Base-by-base conservation (phyloP, 169 alveolate species). In the Eimeria falciformis region DNA sequence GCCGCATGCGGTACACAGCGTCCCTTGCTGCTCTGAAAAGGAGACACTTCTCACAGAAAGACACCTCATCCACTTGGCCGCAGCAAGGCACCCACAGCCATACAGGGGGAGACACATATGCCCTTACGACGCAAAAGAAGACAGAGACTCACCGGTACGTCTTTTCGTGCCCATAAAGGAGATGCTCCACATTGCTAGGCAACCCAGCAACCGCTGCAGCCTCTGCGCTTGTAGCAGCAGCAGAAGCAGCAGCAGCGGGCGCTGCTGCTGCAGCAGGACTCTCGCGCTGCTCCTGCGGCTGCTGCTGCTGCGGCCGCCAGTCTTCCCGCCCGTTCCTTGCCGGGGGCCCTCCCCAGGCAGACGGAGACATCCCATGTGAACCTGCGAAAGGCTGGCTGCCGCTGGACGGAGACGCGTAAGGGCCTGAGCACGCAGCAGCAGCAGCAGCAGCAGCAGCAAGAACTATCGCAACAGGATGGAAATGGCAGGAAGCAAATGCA, bases 261-360 rank as follows among this genome's bases (percentile, higher is more conserved):
- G 17, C 62, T 50, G 75, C 75, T 62, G 33, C 75, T 62, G 75
- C 75, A 12, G 79, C 79, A n/a, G n/a, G n/a, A n/a, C n/a, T n/a
- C n/a, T n/a, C n/a, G n/a, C 29, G 79, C 79, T 68, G 79, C 25
- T 68, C 50, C 45, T 68, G 85, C 62, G 18, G 33, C 43, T 43
- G 85, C 85, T 75, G 85, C 56, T 75, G 85, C 56, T 75, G 62
- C 27, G 33, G 85, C 85, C 62, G 6, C 79, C 47, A 33, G 65
- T 75, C 33, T 18, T 45, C 85, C 6, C 85, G 66, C 1, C 65
- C 85, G 0, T 62, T 62, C 23, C 85, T 18, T 17, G 53, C 85
- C 6, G 85, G 66, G 62, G 62, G 6, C 7, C 58, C 33, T 12
- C 85, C 66, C 56, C 85, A 75, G 43, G 79, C 79, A 33, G 47